phyloP scores from a whole-genome alignment of 208 protist genomes.

The Wallacemonas sp. region DNA sequence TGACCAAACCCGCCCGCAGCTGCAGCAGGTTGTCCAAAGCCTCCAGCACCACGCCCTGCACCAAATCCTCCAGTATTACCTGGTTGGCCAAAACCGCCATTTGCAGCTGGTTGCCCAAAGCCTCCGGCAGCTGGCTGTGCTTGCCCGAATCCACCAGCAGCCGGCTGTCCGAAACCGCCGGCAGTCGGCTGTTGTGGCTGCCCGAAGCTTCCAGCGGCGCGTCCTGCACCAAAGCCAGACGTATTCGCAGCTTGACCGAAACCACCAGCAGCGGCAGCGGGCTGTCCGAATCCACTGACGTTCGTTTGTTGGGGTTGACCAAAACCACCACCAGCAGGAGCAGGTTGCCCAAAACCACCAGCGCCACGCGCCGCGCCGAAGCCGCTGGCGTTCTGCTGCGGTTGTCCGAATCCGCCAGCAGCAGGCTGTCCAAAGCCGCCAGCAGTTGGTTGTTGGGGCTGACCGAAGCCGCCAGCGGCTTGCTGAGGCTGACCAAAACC shows the following conservation, averaged over 20 bases:
- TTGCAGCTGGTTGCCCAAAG: conserved; percentile 30
- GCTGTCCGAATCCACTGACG: conserved; percentile 26
- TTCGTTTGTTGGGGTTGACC: conserved; percentile 15
- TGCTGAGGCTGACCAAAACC: conserved; percentile 40
- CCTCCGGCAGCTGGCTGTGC: conserved; percentile 21
- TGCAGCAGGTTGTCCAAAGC: conserved; percentile 41
- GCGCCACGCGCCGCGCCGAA: conserved; percentile 19
- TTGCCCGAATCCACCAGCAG: conserved; percentile 35
- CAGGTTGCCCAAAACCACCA: conserved; percentile 14
- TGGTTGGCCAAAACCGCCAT: conserved; percentile 8
- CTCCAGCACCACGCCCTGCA: conserved; percentile 23
- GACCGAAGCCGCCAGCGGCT: conserved; percentile 28
- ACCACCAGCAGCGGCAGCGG: conserved; percentile 17
- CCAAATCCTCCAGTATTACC: conserved; percentile 20
- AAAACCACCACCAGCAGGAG: conserved; percentile 13
- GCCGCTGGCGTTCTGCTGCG: conserved; percentile 21
- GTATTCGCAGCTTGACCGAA: conserved; percentile 20
- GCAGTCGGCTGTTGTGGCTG: conserved; percentile 17
- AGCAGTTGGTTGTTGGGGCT: conserved; percentile 13
- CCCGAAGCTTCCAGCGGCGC: conserved; percentile 31
- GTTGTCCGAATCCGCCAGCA: conserved; percentile 25
- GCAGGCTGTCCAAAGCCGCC: conserved; percentile 8
- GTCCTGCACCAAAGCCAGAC: conserved; percentile 29
- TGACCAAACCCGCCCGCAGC: conserved; percentile 42
- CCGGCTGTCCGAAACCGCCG: conserved; percentile 26